These are phyloP conservation scores for Alternaria metachromatica DNA, from an alignment of 2,329 filamentous ascomycete genomes.

Conservation along the genomic window DNA sequence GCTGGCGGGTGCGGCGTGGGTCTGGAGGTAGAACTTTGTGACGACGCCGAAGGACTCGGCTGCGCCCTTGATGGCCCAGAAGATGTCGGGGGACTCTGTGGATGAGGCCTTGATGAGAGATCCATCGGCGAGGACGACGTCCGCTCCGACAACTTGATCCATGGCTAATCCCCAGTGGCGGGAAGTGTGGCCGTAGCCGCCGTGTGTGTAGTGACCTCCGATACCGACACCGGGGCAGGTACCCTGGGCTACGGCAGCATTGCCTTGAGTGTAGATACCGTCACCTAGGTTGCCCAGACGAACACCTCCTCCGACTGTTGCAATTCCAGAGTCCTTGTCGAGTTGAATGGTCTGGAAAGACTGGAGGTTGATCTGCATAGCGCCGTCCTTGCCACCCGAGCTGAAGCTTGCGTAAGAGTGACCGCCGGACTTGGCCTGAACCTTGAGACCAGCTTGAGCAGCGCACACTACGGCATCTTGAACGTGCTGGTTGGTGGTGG, in stretches of 20 bases:
- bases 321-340: constrained; percentile 51
- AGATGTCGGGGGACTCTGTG: constrained; percentile 49
- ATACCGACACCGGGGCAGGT: constrained; percentile 58
- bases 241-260: constrained; percentile 58
- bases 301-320: constrained; percentile 57
- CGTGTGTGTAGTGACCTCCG: constrained; percentile 47
- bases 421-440: constrained; percentile 69
- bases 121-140: constrained; percentile 51
- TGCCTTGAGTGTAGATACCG: constrained; percentile 43
- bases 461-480: constrained; percentile 66
- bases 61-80: constrained; percentile 52
- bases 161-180: constrained; percentile 47
- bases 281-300: constrained; percentile 53
- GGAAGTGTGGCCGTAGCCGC: constrained; percentile 45
- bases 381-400: constrained; percentile 58
- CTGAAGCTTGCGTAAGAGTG: constrained; percentile 66
- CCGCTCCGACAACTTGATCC: constrained; percentile 43
- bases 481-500: constrained; percentile 61
- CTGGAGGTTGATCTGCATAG: constrained; percentile 57
- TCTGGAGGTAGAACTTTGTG: constrained; percentile 47
- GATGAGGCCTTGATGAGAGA: constrained; percentile 45
- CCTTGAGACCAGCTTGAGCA: constrained; percentile 56
- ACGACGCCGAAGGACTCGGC: constrained; percentile 52
- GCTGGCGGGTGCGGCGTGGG: constrained; percentile 33
- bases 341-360: constrained; percentile 54